These are phyloP conservation scores for Melanopsichium pennsylvanicum DNA, from an alignment of 1,284 basidiomycete species.

Conservation along the genomic window DNA sequence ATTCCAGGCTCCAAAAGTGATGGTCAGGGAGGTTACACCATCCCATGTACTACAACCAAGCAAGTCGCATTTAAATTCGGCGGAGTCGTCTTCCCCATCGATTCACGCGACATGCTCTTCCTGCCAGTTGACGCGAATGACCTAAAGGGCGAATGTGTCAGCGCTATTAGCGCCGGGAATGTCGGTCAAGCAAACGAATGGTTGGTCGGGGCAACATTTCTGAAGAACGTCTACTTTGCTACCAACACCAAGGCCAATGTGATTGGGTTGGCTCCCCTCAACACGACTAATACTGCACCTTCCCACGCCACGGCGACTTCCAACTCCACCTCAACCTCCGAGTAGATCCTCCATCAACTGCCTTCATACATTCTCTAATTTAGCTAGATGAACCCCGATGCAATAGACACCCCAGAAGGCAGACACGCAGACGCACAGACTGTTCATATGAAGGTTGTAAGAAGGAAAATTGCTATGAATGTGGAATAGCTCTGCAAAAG, in stretches of 20 bases:
- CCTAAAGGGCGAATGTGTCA: slow-evolving; percentile 75
- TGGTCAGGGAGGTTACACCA: slow-evolving; percentile 71
- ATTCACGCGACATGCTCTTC: slow-evolving; percentile 74
- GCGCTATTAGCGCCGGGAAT: slow-evolving; percentile 75
- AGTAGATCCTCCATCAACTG: too few relatives aligned
- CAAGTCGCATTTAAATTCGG: slow-evolving; percentile 77
- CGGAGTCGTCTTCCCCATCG: slow-evolving; percentile 70
- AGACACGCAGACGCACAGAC: too few relatives aligned
- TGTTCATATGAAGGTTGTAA: too few relatives aligned
- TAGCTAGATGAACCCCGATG: too few relatives aligned
- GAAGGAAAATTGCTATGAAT: too few relatives aligned
- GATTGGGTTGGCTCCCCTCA: slow-evolving; percentile 73
- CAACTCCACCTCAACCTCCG: background rate
- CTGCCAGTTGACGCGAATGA: slow-evolving; percentile 73
- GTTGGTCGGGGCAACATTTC: slow-evolving; percentile 70
- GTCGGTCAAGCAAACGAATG: slow-evolving; percentile 71
- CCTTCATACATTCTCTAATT: too few relatives aligned
- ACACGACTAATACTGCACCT: slow-evolving; percentile 18
- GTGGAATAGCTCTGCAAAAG: too few relatives aligned
- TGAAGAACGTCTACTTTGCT: slow-evolving; percentile 70
- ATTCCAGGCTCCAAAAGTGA: slow-evolving; percentile 73
- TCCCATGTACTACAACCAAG: slow-evolving; percentile 78
- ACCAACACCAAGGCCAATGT: slow-evolving; percentile 75
- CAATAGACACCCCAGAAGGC: too few relatives aligned
- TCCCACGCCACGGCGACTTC: background rate